A percentile compares a stretch with the other conserved stretches of the same genome.
phyloP scores from a whole-genome alignment of 2,329 filamentous ascomycete species.

The Aspergillus sp. region DNA sequence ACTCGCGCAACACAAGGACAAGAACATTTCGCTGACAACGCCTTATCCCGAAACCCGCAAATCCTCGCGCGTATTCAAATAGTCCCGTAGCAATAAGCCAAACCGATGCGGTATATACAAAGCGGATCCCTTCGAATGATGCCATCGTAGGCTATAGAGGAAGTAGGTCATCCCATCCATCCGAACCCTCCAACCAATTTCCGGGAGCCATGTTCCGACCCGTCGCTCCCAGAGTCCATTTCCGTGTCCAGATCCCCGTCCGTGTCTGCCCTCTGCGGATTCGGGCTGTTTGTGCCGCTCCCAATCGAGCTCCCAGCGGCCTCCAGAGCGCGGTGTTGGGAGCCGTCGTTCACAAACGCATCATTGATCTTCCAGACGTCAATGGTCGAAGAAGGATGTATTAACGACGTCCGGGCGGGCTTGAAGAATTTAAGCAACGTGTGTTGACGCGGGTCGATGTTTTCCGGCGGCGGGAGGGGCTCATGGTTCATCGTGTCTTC shows the following conservation, averaged over 20 bases:
- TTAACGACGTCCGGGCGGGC: constrained; percentile 13
- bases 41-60: not conserved
- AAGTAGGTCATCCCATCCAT: no score
- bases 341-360: constrained; percentile 9
- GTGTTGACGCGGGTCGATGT: constrained; percentile 31
- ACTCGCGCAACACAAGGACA: no score
- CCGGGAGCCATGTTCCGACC: constrained; percentile 11
- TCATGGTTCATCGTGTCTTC: constrained; percentile 19
- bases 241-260: constrained; percentile 25
- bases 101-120: not conserved
- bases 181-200: constrained; percentile 20
- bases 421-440: constrained; percentile 34
- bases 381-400: constrained; percentile 9
- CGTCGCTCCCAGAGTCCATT: constrained; percentile 19
- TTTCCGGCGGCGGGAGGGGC: constrained; percentile 16
- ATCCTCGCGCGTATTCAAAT: no score
- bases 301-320: constrained; percentile 9
- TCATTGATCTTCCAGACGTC: constrained; percentile 12
- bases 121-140: constrained; percentile 4
- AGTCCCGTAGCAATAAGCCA: not conserved
- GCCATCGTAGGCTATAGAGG: no score
- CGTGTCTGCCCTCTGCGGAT: constrained; percentile 16
- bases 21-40: not conserved
- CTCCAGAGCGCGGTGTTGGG: constrained; percentile 12
- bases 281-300: constrained; percentile 16